Percentiles rank a stretch among this genome's conserved stretches.
These are phyloP conservation scores for Phaeotremella skinneri DNA, from an alignment of 768 basidiomycete species.

Conservation along the genomic window DNA sequence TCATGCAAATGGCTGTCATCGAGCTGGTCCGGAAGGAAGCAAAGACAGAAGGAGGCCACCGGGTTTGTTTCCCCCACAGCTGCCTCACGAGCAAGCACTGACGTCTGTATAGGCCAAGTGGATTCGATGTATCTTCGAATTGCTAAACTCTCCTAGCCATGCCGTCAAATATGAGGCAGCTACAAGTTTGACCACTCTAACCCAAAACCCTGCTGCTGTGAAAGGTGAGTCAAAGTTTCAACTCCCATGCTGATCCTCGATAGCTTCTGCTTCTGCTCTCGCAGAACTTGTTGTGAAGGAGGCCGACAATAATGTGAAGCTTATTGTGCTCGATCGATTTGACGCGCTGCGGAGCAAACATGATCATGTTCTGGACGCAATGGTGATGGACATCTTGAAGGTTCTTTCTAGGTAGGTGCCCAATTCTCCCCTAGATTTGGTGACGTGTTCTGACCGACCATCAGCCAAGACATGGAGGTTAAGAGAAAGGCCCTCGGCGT, in stretches of 20 bases:
- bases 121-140: slow-evolving; percentile 88
- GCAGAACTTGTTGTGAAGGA: slow-evolving; percentile 89
- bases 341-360: slow-evolving; percentile 78
- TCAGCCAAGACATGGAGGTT: slow-evolving; percentile 91
- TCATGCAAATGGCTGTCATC: slow-evolving; percentile 91
- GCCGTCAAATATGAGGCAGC: slow-evolving; percentile 98
- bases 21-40: slow-evolving; percentile 90
- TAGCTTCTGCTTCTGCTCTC: slow-evolving; percentile 83
- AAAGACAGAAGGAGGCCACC: slow-evolving; percentile 74
- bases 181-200: slow-evolving; percentile 85
- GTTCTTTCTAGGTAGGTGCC: slow-evolving; percentile 69
- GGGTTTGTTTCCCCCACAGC: slow-evolving; percentile 60
- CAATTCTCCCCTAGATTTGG: not conserved
- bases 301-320: slow-evolving; percentile 97
- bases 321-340: slow-evolving; percentile 91
- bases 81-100: slow-evolving; percentile 1
- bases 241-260: slow-evolving; percentile 15
- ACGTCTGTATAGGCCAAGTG: slow-evolving; percentile 70
- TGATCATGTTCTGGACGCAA: slow-evolving; percentile 75
- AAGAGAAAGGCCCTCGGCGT: slow-evolving; percentile 85
- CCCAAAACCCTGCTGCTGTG: slow-evolving; percentile 91
- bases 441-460: slow-evolving; percentile 1
- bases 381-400: slow-evolving; percentile 94
- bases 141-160: slow-evolving; percentile 82
- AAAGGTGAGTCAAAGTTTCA: slow-evolving; percentile 62